Evolutionary conservation across 2,329 filamentous ascomycete species (phyloP).

Genomic region (Colletotrichum melonis): DNA sequence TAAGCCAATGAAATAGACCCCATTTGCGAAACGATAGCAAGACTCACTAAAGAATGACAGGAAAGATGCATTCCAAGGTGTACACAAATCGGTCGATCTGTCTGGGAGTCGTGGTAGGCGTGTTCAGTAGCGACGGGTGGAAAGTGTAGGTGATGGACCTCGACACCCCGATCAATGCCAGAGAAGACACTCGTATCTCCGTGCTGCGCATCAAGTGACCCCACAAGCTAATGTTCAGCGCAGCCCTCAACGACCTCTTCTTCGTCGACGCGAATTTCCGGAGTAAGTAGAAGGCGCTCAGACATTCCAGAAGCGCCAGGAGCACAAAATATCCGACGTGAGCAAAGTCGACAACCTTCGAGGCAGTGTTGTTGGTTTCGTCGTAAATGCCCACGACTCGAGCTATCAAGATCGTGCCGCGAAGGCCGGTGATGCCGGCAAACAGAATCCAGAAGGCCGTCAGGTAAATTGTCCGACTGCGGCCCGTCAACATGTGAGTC

Average conservation of each 20-base stretch:
- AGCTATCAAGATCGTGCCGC: neutral
- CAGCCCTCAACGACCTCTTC: neutral
- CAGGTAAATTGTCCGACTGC: neutral
- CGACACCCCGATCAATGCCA: neutral
- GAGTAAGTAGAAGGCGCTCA: neutral
- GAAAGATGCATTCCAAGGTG: neutral
- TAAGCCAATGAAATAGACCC: neutral
- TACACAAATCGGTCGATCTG: neutral
- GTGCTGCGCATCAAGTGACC: neutral
- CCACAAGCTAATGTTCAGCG: neutral
- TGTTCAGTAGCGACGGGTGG: neutral
- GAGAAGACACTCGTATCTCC: neutral
- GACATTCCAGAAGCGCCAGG: neutral
- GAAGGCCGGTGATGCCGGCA: neutral
- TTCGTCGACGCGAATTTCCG: neutral
- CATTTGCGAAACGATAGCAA: too few relatives aligned
- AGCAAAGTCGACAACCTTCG: neutral
- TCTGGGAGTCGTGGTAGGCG: neutral
- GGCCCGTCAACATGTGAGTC: neutral
- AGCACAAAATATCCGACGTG: neutral
- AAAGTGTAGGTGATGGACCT: neutral
- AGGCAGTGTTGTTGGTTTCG: neutral
- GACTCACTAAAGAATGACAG: neutral
- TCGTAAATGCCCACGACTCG: neutral
- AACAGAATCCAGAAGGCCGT: neutral